A percentile compares a stretch with the other conserved stretches of the same genome.
These are phyloP conservation scores for Tubosaeta sp. DNA, from an alignment of 768 basidiomycete genomes.

Conservation along the genomic window DNA sequence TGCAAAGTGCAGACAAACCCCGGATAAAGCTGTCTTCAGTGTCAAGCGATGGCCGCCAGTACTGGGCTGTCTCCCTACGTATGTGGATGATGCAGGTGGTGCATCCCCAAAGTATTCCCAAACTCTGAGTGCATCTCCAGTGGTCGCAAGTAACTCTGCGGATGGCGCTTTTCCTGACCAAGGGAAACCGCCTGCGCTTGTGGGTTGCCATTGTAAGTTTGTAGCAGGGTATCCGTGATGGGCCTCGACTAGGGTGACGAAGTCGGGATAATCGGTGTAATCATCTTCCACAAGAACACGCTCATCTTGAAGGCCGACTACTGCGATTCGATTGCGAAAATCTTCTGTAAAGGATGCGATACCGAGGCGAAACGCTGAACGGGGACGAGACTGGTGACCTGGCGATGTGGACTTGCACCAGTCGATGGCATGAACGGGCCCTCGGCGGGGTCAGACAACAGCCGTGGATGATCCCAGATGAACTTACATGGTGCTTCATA, in stretches of 20 bases:
- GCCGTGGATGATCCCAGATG: neutral
- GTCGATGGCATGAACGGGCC: conserved; percentile 82
- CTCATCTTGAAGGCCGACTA: conserved; percentile 79
- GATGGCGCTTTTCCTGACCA: conserved; percentile 66
- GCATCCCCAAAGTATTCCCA: conserved; percentile 84
- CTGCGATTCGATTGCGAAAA: conserved; percentile 75
- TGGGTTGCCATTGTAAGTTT: conserved; percentile 90
- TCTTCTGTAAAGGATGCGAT: conserved; percentile 85
- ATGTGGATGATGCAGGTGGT: conserved; percentile 51
- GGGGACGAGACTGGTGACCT: conserved; percentile 66
- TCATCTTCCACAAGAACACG: conserved; percentile 85
- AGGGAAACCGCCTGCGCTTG: conserved; percentile 52
- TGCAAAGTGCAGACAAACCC: conserved; percentile 47
- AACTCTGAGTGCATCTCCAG: conserved; percentile 87
- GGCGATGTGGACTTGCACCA: conserved; percentile 83
- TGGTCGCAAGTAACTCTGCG: conserved; percentile 87
- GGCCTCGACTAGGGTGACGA: conserved; percentile 78
- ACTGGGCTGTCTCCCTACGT: conserved; percentile 63
- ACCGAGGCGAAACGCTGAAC: conserved; percentile 78
- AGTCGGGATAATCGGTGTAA: conserved; percentile 79
- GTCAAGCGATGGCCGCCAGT: conserved; percentile 55
- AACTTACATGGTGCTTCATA: conserved; percentile 83
- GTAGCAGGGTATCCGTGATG: conserved; percentile 92
- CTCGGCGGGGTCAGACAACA: conserved; percentile 37
- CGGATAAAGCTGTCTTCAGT: conserved; percentile 74